Base-by-base conservation (phyloP, 176 grass and related monocot genomes). In the Oryza glumipatula region DNA sequence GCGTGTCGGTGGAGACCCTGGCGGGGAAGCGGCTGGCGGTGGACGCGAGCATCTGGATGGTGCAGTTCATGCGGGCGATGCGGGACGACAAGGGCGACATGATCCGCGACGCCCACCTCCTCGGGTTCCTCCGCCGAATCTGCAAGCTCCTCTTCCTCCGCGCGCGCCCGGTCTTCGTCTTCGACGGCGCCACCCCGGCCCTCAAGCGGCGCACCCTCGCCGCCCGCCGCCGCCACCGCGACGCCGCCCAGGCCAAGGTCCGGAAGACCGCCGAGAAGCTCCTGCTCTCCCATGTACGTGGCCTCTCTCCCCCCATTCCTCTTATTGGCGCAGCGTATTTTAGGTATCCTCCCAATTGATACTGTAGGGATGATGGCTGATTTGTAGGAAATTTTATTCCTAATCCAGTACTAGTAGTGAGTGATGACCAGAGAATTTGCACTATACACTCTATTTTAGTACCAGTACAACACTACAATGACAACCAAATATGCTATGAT, bases 41-140 rank as follows among this genome's bases (percentile, higher is more conserved):
- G 68, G 95, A 95, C 77, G 93, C 96, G 32, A 98, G 93, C 93
- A 95, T 98, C 92, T 95, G 93, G 93, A 95, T 98, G 91, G 93
- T 98, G 83, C 93, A 98, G 83, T 98, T 98, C 91, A 92, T 94
- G 91, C 89, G 92, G 85, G 96, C 96, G 49, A 98, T 98, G 91
- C 87, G 93, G 76, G 96, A 98, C 65, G 96, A 98, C 65, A 94
- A 93, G 70, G 96, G 96, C 32, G 96, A 94, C 83, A 98, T 98
- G 96, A 47, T 94, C 76, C 89, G 81, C 58, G 92, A 95, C 66
- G 89, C 96, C 5, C 96, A 98, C 80, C 83, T 95, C 72, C 89
- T 95, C 30, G 93, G 96, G 23, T 95, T 98, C 89, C 94, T 98
- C 83, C 82, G 96, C 41, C 85, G 96, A 70, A 98, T 95, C 73